Percentiles rank a stretch among this genome's conserved stretches.
These are phyloP conservation scores for Fraxinus nigra DNA, from an alignment of 305 asterid species.

Conservation along the genomic window DNA sequence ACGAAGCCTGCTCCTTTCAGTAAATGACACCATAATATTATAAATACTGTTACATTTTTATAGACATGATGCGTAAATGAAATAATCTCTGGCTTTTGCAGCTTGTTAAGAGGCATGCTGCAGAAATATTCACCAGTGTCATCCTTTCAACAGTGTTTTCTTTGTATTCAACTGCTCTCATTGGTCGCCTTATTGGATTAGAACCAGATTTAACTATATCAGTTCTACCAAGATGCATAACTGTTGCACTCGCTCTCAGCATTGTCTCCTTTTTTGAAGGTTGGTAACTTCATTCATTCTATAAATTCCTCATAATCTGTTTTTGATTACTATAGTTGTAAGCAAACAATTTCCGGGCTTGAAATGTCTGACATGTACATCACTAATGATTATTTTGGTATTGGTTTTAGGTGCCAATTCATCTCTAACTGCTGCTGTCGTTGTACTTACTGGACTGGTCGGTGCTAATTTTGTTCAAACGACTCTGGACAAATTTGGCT, in stretches of 20 bases:
- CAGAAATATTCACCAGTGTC: constrained; percentile 90
- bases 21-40: neutral
- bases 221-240: constrained; percentile 91
- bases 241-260: constrained; percentile 97
- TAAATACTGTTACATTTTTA: neutral
- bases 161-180: constrained; percentile 79
- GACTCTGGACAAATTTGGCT: constrained; percentile 74
- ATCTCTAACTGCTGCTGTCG: constrained; percentile 96
- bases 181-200: constrained; percentile 77
- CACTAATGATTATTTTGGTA: neutral
- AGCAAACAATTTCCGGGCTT: neutral
- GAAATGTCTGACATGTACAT: neutral
- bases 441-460: constrained; percentile 85
- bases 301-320: constrained; percentile 5
- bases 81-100: constrained; percentile 29
- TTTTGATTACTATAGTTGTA: neutral
- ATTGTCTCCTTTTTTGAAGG: constrained; percentile 94
- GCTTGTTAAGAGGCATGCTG: constrained; percentile 97
- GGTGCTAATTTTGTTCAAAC: constrained; percentile 96
- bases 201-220: constrained; percentile 74
- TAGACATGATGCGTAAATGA: neutral
- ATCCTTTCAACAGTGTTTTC: constrained; percentile 73
- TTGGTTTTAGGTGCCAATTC: constrained; percentile 75
- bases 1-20: neutral
- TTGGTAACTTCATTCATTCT: constrained; percentile 20